These are phyloP conservation scores for Cucurbita moschata DNA, from an alignment of 306 rosid genomes.

Conservation along the genomic window DNA sequence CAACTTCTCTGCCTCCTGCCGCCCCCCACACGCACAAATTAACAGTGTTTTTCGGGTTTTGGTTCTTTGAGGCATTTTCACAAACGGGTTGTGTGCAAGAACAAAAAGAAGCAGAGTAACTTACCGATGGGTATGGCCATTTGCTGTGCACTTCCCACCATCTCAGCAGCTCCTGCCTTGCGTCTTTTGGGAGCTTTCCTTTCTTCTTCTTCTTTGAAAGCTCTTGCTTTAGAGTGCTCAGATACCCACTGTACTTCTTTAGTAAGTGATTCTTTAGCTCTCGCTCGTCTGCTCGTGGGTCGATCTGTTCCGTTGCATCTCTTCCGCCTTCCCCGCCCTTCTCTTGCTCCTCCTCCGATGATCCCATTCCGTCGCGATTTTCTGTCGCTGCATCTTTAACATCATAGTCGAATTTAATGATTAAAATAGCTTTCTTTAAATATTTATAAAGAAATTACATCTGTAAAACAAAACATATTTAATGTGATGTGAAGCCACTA, in stretches of 20 bases:
- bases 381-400: no score
- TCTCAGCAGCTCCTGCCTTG: slow-evolving; percentile 79
- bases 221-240: slow-evolving; percentile 88
- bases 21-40: not conserved
- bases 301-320: slow-evolving; percentile 48
- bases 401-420: not conserved
- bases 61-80: not conserved
- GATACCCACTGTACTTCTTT: slow-evolving; percentile 81
- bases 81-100: not conserved
- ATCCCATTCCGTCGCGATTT: slow-evolving; percentile 14
- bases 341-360: slow-evolving; percentile 70
- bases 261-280: slow-evolving; percentile 79
- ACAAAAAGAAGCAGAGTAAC: not conserved
- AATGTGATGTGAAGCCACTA: not conserved
- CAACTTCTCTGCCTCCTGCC: slow-evolving; percentile 85
- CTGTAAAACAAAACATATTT: not conserved
- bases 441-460: no score
- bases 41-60: not conserved
- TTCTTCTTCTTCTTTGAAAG: slow-evolving; percentile 97
- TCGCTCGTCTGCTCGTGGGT: slow-evolving; percentile 83
- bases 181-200: slow-evolving; percentile 91
- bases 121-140: slow-evolving; percentile 99
- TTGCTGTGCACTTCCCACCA: slow-evolving; percentile 99
- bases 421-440: no score
- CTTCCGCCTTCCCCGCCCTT: slow-evolving; percentile 54